Percentiles rank a stretch among this genome's conserved stretches.
These are phyloP conservation scores for Canavalia ensiformis DNA, from an alignment of 306 rosid species.

Conservation along the genomic window DNA sequence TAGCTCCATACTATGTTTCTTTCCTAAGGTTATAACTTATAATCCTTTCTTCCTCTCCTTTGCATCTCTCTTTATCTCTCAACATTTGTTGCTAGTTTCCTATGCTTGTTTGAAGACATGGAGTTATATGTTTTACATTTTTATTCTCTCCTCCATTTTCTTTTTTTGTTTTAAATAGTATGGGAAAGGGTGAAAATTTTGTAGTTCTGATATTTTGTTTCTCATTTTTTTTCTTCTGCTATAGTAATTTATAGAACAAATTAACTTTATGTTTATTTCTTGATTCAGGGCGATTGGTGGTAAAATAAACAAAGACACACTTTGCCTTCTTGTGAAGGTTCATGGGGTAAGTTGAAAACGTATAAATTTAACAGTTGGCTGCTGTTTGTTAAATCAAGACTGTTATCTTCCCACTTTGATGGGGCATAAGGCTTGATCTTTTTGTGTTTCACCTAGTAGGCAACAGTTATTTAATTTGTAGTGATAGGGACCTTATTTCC, in stretches of 20 bases:
- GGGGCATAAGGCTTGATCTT: constrained; percentile 24
- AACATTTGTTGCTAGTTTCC: constrained; percentile 37
- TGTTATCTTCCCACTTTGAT: constrained; percentile 21
- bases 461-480: constrained; percentile 23
- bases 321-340: constrained; percentile 85
- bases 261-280: constrained; percentile 38
- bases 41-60: constrained; percentile 38
- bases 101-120: constrained; percentile 32
- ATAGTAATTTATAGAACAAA: constrained; percentile 24
- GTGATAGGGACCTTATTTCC: constrained; percentile 22
- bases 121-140: constrained; percentile 5
- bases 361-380: constrained; percentile 25
- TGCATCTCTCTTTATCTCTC: constrained; percentile 28
- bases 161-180: not conserved
- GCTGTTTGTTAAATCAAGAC: constrained; percentile 37
- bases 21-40: constrained; percentile 74
- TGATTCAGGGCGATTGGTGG: constrained; percentile 76
- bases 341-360: constrained; percentile 67
- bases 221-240: constrained; percentile 15
- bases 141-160: not conserved
- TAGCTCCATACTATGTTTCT: constrained; percentile 79
- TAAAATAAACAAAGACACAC: constrained; percentile 75
- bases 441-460: constrained; percentile 35
- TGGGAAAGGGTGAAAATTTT: not conserved
- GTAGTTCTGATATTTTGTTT: constrained; percentile 40